Percentiles rank a stretch among this genome's conserved stretches.
Evolutionary conservation across 1,284 basidiomycete genomes (phyloP).

Genomic region (Fistulina hepatica): DNA sequence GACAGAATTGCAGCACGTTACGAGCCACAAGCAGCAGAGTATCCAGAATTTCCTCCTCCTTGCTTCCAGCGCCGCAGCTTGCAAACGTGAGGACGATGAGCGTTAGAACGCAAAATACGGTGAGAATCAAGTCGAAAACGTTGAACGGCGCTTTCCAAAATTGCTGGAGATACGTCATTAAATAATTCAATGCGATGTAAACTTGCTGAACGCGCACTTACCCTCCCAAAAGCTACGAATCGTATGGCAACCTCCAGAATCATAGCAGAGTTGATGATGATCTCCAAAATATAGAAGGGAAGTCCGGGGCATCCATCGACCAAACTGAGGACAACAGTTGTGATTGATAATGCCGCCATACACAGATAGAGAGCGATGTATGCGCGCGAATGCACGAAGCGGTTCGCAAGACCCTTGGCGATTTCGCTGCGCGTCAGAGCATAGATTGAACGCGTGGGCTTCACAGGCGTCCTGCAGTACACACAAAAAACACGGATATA

Average conservation of each 20-base stretch:
- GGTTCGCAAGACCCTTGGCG: conserved; percentile 69
- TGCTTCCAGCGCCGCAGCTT: conserved; percentile 63
- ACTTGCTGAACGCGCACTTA: conserved; percentile 29
- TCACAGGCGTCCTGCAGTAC: conserved; percentile 21
- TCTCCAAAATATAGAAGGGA: conserved; percentile 82
- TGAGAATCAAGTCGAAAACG: conserved; percentile 76
- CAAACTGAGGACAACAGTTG: conserved; percentile 83
- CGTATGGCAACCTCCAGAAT: conserved; percentile 84
- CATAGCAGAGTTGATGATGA: conserved; percentile 88
- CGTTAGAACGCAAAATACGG: conserved; percentile 78
- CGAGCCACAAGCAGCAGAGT: conserved; percentile 82
- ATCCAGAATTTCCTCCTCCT: conserved; percentile 86
- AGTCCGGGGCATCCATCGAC: conserved; percentile 67
- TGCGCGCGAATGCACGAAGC: conserved; percentile 72
- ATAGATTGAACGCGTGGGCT: conserved; percentile 68
- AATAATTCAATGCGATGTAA: conserved; percentile 1
- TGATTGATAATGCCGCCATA: conserved; percentile 84
- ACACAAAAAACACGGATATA: conserved; percentile 1
- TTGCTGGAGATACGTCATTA: conserved; percentile 46
- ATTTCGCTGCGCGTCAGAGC: conserved; percentile 71
- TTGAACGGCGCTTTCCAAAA: conserved; percentile 93
- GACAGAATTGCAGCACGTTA: conserved; percentile 84
- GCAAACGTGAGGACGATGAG: conserved; percentile 77
- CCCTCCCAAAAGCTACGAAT: conserved; percentile 83
- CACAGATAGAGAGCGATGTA: conserved; percentile 81